These are phyloP conservation scores for Lizanozyma gosingica DNA, from an alignment of 1,139 yeast genomes.

Conservation along the genomic window DNA sequence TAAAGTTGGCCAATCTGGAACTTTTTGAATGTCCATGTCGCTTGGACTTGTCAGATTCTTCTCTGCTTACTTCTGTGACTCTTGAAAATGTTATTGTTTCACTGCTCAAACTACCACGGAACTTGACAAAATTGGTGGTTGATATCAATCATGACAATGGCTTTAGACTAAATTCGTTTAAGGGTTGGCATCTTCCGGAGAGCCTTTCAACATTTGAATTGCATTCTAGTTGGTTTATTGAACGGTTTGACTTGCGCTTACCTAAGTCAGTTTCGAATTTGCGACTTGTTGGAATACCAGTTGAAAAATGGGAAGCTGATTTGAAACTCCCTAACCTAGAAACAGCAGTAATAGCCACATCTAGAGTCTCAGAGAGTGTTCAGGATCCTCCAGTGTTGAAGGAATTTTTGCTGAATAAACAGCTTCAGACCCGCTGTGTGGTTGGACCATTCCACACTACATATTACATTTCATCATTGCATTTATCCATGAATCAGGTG, in stretches of 20 bases:
- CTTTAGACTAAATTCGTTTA: background rate
- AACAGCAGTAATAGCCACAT: background rate
- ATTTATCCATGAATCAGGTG: background rate
- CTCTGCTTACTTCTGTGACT: background rate
- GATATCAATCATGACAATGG: background rate
- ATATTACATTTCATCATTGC: background rate
- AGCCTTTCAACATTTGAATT: background rate
- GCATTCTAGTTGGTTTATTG: background rate
- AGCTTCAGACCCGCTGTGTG: background rate
- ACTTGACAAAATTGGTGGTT: background rate
- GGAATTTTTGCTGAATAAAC: background rate
- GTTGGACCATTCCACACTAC: background rate
- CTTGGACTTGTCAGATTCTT: background rate
- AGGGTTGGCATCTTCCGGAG: background rate
- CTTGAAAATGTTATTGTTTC: background rate
- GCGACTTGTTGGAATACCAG: background rate
- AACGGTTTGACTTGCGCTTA: background rate
- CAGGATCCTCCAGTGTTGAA: background rate
- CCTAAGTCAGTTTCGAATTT: background rate
- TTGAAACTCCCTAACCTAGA: background rate
- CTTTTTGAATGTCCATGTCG: background rate
- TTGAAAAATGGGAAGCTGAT: background rate
- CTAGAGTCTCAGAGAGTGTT: background rate
- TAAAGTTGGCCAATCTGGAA: background rate
- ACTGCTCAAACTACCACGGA: background rate